Conservation (phyloP, 2,329 filamentous ascomycete species). For the Corinectria fuckeliana region DNA sequence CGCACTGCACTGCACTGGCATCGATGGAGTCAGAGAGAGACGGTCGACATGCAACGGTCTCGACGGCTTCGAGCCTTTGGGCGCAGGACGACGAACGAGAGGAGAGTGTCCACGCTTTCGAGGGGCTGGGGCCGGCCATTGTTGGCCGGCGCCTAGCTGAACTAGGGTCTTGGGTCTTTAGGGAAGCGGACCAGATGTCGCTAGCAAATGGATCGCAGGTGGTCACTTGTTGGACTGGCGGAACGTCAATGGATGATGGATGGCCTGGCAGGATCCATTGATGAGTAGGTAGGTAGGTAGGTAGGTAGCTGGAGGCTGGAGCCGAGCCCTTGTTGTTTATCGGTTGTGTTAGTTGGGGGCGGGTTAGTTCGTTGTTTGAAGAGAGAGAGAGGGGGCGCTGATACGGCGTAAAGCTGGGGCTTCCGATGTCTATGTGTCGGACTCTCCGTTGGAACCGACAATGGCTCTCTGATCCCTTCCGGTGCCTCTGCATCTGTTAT, state of each 20-base stretch:
- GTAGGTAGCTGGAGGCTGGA: too few species aligned
- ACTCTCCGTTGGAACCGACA: not conserved
- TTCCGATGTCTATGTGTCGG: not conserved
- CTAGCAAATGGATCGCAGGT: slow-evolving; percentile 36
- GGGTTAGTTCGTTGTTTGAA: slow-evolving; percentile 9
- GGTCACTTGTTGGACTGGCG: slow-evolving; percentile 14
- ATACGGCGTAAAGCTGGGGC: slow-evolving; percentile 2
- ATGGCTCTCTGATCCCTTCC: not conserved
- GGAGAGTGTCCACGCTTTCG: slow-evolving; percentile 15
- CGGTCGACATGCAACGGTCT: too few species aligned
- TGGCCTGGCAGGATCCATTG: not conserved
- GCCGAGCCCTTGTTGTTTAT: slow-evolving; percentile 3
- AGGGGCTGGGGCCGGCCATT: slow-evolving; percentile 32
- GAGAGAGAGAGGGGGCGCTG: not conserved
- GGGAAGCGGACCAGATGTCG: slow-evolving; percentile 31
- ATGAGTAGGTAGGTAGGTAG: too few species aligned
- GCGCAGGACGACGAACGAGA: slow-evolving; percentile 22
- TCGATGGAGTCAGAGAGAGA: not conserved
- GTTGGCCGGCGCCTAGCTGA: slow-evolving; percentile 36
- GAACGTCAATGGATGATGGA: too few species aligned
- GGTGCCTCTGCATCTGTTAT: too few species aligned
- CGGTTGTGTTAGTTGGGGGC: not conserved
- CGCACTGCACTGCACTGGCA: slow-evolving; percentile 4
- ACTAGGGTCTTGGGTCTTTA: slow-evolving; percentile 35
- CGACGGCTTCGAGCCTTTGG: not conserved